Conservation (phyloP, 306 rosid species). For the Castanea sativa region DNA sequence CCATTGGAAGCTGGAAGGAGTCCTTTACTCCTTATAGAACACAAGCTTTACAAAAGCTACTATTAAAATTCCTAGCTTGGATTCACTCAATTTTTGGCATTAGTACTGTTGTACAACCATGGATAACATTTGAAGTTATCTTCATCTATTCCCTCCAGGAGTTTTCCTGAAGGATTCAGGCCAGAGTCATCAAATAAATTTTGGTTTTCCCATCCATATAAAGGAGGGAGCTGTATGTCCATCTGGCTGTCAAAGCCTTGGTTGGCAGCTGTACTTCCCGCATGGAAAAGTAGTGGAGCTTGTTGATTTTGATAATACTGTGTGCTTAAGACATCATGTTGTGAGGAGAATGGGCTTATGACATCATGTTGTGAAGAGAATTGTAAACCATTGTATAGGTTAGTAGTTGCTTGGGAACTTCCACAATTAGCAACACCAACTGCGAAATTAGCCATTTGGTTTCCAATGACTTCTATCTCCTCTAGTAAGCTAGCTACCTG, state of each 20-base stretch:
- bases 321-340: constrained; percentile 37
- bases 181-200: constrained; percentile 31
- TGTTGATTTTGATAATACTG: constrained; percentile 41
- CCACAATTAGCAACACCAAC: constrained; percentile 27
- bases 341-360: constrained; percentile 21
- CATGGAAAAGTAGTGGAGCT: constrained; percentile 30
- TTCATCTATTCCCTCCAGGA: constrained; percentile 54
- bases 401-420: constrained; percentile 28
- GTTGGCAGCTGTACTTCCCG: constrained; percentile 18
- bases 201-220: constrained; percentile 40
- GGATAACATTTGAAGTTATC: constrained; percentile 47
- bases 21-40: constrained; percentile 1
- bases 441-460: constrained; percentile 40
- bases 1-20: neutral
- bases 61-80: constrained; percentile 1
- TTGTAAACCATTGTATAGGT: constrained; percentile 29
- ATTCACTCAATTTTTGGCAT: constrained; percentile 22
- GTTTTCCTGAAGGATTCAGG: constrained; percentile 41
- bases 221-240: constrained; percentile 40
- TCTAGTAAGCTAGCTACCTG: constrained; percentile 80
- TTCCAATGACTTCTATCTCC: constrained; percentile 76
- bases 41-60: constrained; percentile 2
- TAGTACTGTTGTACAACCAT: constrained; percentile 41
- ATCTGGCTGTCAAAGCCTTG: constrained; percentile 35
- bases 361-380: constrained; percentile 37